Conservation (phyloP, 2,329 filamentous ascomycete species). For the Lomentospora prolificans region DNA sequence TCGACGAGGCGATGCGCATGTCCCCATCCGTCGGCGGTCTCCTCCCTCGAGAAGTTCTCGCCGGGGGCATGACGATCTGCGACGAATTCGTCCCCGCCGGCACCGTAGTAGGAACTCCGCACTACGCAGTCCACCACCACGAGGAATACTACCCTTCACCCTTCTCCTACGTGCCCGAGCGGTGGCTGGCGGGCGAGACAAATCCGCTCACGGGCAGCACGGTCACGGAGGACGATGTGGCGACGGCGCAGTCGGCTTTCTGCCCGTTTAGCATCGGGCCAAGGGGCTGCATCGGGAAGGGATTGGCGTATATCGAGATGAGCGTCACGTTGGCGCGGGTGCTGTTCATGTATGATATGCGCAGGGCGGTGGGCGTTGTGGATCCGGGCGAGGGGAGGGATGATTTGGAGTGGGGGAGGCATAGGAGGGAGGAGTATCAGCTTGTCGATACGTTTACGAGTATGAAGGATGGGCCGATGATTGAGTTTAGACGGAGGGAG, state of each 20-base stretch:
- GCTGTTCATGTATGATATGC: conserved; percentile 52
- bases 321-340: conserved; percentile 50
- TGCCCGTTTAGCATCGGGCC: conserved; percentile 65
- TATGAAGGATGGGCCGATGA: conserved; percentile 59
- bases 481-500: conserved; percentile 44
- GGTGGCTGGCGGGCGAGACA: conserved; percentile 47
- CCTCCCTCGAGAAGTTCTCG: conserved; percentile 47
- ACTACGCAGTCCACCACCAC: conserved; percentile 62
- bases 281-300: conserved; percentile 63
- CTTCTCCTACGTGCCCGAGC: conserved; percentile 51
- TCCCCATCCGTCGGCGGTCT: conserved; percentile 52
- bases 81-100: conserved; percentile 46
- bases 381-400: conserved; percentile 43
- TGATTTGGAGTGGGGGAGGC: conserved; percentile 42
- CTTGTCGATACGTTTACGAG: conserved; percentile 65
- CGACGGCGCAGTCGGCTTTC: conserved; percentile 55
- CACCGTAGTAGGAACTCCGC: conserved; percentile 53
- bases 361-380: conserved; percentile 34
- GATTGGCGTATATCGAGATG: conserved; percentile 59
- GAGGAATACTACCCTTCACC: conserved; percentile 50
- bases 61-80: conserved; percentile 44
- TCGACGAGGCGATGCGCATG: conserved; percentile 57
- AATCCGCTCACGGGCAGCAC: conserved; percentile 24
- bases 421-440: conserved; percentile 54
- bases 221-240: conserved; percentile 40